Conservation (phyloP, 345 rosid genomes). For the Camelina neglecta region DNA sequence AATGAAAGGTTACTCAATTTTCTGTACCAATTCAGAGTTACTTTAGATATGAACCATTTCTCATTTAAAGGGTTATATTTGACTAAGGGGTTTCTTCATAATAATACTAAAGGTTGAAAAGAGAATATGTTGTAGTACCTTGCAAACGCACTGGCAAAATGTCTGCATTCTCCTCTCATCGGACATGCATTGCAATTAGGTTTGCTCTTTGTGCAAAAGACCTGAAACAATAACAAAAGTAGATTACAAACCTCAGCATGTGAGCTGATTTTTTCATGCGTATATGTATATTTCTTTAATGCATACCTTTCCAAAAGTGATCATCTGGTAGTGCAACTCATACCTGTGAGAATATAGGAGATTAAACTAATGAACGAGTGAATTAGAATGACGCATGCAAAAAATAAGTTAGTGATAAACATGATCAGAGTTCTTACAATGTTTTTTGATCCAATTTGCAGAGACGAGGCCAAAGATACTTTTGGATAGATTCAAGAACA, state of each 20-base stretch:
- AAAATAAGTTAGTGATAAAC: background rate
- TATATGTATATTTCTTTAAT: background rate
- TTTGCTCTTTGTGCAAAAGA: conserved; percentile 90
- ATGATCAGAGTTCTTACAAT: conserved; percentile 54
- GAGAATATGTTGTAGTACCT: conserved; percentile 56
- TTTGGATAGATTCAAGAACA: conserved; percentile 86
- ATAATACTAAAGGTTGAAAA: conserved; percentile 8
- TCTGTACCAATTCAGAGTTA: conserved; percentile 9
- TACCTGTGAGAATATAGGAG: conserved; percentile 61
- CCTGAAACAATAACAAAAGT: conserved; percentile 58
- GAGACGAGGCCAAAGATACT: conserved; percentile 94
- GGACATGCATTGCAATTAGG: conserved; percentile 99
- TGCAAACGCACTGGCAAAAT: conserved; percentile 99
- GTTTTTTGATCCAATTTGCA: conserved; percentile 96
- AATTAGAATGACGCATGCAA: background rate
- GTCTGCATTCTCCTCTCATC: conserved; percentile 98
- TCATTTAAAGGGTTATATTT: background rate
- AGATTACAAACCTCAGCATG: conserved; percentile 25
- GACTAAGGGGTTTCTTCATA: background rate
- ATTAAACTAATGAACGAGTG: conserved; percentile 34
- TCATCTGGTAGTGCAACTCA: conserved; percentile 97
- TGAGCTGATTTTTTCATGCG: background rate
- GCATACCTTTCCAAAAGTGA: conserved; percentile 95
- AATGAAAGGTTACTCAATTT: background rate
- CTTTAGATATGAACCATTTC: background rate